These are phyloP conservation scores for Amphichorda felina DNA, from an alignment of 2,329 filamentous ascomycete species.

Conservation along the genomic window DNA sequence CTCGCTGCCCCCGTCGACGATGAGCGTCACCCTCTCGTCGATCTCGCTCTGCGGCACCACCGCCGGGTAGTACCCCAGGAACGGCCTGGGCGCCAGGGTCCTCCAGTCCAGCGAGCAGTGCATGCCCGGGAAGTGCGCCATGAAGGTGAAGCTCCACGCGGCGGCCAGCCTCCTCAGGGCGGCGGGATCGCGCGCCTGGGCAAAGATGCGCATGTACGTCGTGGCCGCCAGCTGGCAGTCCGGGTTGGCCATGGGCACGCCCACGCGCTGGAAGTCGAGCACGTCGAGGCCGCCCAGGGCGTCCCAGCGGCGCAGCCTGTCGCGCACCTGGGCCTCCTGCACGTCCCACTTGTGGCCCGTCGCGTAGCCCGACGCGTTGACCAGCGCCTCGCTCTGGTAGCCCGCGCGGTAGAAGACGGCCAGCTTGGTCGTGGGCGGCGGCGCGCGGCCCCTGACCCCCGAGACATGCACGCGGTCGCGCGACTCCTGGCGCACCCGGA, in stretches of 20 bases:
- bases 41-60: slow-evolving; percentile 15
- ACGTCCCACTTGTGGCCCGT: slow-evolving; percentile 35
- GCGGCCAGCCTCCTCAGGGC: slow-evolving; percentile 15
- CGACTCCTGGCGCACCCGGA: slow-evolving; percentile 21
- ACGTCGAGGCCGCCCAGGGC: slow-evolving; percentile 28
- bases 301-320: slow-evolving; percentile 24
- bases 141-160: slow-evolving; percentile 17
- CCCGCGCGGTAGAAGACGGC: slow-evolving; percentile 37
- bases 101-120: slow-evolving; percentile 28
- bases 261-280: slow-evolving; percentile 36
- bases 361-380: slow-evolving; percentile 34
- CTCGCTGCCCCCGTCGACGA: slow-evolving; percentile 5
- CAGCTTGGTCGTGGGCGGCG: slow-evolving; percentile 37
- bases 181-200: slow-evolving; percentile 18
- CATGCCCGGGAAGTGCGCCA: slow-evolving; percentile 28
- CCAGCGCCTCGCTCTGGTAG: slow-evolving; percentile 29
- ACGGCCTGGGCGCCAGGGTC: slow-evolving; percentile 17
- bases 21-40: slow-evolving; percentile 14
- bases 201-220: slow-evolving; percentile 31
- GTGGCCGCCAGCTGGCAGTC: slow-evolving; percentile 25
- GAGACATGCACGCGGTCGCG: slow-evolving; percentile 24
- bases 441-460: slow-evolving; percentile 21
- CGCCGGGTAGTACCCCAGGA: slow-evolving; percentile 11
- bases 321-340: slow-evolving; percentile 31
- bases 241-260: slow-evolving; percentile 18